Percentiles rank a stretch among this genome's conserved stretches.
Evolutionary conservation across 2,329 filamentous ascomycete species (phyloP).

Genomic region (Thielaviopsis populi): DNA sequence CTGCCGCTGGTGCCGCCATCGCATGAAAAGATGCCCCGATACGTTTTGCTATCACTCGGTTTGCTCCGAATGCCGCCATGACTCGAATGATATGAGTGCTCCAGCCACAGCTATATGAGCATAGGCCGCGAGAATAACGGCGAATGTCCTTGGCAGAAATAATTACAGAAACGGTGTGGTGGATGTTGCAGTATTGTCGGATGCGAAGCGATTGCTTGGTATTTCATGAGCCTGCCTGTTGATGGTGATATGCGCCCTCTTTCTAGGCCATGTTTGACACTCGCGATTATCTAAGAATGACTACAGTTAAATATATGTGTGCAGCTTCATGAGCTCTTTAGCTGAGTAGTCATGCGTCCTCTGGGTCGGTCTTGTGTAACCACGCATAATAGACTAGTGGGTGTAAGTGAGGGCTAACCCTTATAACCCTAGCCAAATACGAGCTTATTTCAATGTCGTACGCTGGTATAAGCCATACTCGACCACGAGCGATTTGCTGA

Average conservation of each 20-base stretch:
- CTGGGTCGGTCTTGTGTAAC: not conserved
- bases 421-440: not conserved
- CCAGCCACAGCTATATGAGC: not conserved
- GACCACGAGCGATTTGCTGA: no score
- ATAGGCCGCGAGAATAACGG: not conserved
- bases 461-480: no score
- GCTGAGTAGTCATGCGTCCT: not conserved
- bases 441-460: not conserved
- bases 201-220: not conserved
- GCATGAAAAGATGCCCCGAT: conserved; percentile 32
- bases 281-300: not conserved
- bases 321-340: not conserved
- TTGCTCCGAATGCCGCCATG: conserved; percentile 30
- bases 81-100: conserved; percentile 18
- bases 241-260: not conserved
- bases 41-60: conserved; percentile 39
- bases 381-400: not conserved
- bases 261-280: not conserved
- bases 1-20: conserved; percentile 32
- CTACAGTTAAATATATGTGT: not conserved
- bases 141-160: not conserved
- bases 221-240: not conserved
- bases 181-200: not conserved
- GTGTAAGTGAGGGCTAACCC: conserved; percentile 2
- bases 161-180: not conserved